Conservation (phyloP, 2,329 filamentous ascomycete genomes). For the Nothopassalora personata region DNA sequence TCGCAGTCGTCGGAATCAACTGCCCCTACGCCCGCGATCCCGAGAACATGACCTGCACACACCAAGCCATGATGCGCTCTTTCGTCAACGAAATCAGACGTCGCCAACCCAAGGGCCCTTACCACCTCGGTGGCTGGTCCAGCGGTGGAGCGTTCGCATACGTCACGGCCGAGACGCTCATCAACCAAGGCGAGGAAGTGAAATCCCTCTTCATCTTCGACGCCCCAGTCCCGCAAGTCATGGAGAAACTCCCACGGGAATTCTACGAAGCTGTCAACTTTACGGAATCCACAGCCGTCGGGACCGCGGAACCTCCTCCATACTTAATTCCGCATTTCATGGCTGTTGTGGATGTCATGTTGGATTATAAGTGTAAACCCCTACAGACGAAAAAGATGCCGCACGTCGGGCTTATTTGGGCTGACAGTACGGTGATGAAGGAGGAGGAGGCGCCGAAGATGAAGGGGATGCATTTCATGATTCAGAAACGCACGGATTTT, state of each 20-base stretch:
- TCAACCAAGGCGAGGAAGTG: slow-evolving; percentile 16
- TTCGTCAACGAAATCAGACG: slow-evolving; percentile 34
- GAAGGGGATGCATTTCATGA: slow-evolving; percentile 34
- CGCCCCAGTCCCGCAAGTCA: slow-evolving; percentile 21
- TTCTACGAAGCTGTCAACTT: slow-evolving; percentile 36
- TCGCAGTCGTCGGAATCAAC: slow-evolving; percentile 39
- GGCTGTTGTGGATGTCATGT: slow-evolving; percentile 44
- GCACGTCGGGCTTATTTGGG: slow-evolving; percentile 44
- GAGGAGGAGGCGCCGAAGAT: slow-evolving; percentile 44
- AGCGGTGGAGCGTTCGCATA: slow-evolving; percentile 22
- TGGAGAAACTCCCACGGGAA: slow-evolving; percentile 49
- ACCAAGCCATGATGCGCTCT: slow-evolving; percentile 4
- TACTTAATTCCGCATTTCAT: slow-evolving; percentile 51
- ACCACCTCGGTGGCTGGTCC: slow-evolving; percentile 34
- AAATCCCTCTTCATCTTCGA: slow-evolving; percentile 30
- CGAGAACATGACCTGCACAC: slow-evolving; percentile 8
- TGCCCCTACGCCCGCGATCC: slow-evolving; percentile 33
- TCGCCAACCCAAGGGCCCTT: slow-evolving; percentile 27
- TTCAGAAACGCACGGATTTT: slow-evolving; percentile 45
- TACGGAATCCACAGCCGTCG: not conserved
- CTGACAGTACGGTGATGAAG: slow-evolving; percentile 43
- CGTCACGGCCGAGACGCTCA: slow-evolving; percentile 12
- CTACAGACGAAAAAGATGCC: slow-evolving; percentile 35
- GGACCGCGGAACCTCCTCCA: slow-evolving; percentile 30
- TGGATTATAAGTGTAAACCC: slow-evolving; percentile 36